These are phyloP conservation scores for Talaromyces stipitatus DNA, from an alignment of 495 filamentous ascomycete species.

Conservation along the genomic window DNA sequence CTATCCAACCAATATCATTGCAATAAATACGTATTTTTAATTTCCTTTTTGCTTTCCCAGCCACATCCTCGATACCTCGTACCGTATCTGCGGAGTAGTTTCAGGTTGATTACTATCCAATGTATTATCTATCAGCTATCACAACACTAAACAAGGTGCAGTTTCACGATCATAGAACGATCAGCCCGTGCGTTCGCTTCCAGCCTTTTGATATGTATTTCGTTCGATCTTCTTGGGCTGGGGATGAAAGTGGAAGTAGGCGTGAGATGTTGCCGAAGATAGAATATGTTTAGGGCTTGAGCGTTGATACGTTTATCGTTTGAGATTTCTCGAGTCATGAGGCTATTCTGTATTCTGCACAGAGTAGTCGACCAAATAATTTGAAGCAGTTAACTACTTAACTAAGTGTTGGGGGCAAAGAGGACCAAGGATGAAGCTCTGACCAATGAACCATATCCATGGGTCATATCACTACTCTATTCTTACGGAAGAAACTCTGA, in stretches of 20 bases:
- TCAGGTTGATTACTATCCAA: not conserved
- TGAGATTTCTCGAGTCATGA: not conserved
- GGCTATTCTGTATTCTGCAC: not conserved
- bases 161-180: not conserved
- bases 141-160: not conserved
- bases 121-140: not conserved
- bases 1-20: not conserved
- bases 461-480: not conserved
- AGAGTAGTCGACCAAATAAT: no score
- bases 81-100: not conserved
- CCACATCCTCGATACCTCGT: not conserved
- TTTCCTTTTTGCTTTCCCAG: not conserved
- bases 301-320: not conserved
- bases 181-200: not conserved
- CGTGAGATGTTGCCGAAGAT: not conserved
- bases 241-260: not conserved
- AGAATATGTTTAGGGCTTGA: not conserved
- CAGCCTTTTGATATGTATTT: not conserved
- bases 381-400: no score
- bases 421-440: not conserved
- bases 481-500: not conserved
- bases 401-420: no score
- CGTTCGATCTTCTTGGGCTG: not conserved
- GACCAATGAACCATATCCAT: not conserved
- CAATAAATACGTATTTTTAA: not conserved